These are phyloP conservation scores for Ophiostoma ulmi DNA, from an alignment of 2,329 filamentous ascomycete species.

Conservation along the genomic window DNA sequence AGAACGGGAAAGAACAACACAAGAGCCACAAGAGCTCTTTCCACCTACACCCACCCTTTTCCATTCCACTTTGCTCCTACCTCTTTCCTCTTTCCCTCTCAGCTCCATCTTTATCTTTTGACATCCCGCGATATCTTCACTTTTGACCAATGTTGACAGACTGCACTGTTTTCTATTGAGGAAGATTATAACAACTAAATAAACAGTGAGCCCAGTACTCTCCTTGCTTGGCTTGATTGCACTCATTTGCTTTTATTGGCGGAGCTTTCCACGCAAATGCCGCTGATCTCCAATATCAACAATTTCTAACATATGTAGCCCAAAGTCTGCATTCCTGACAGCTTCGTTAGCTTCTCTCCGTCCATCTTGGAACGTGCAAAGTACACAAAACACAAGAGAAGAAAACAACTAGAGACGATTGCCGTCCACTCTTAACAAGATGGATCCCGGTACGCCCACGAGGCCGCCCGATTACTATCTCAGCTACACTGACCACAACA, in stretches of 20 bases:
- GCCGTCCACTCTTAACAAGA: slow-evolving; percentile 29
- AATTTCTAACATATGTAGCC: not conserved
- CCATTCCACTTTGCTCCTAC: not conserved
- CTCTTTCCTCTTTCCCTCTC: not conserved
- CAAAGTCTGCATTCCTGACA: not conserved
- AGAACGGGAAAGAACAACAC: not conserved
- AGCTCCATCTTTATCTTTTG: not conserved
- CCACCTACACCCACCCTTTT: slow-evolving; percentile 7
- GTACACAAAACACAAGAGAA: not conserved
- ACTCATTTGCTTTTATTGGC: slow-evolving; percentile 1
- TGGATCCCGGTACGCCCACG: slow-evolving; percentile 49
- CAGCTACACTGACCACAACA: slow-evolving; percentile 51
- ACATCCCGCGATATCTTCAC: slow-evolving; percentile 1
- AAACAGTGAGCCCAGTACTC: not conserved
- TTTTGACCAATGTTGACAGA: not conserved
- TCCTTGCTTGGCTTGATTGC: not conserved
- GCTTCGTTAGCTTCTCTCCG: not conserved
- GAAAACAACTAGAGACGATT: slow-evolving; percentile 11
- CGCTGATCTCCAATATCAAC: slow-evolving; percentile 2
- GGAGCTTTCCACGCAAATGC: slow-evolving; percentile 1
- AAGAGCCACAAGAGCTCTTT: not conserved
- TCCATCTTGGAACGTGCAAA: not conserved
- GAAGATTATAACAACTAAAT: not conserved
- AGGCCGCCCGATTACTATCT: slow-evolving; percentile 53
- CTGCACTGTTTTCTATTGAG: not conserved